Evolutionary conservation across 345 rosid genomes (phyloP).

Genomic region (Clarkia xantiana): DNA sequence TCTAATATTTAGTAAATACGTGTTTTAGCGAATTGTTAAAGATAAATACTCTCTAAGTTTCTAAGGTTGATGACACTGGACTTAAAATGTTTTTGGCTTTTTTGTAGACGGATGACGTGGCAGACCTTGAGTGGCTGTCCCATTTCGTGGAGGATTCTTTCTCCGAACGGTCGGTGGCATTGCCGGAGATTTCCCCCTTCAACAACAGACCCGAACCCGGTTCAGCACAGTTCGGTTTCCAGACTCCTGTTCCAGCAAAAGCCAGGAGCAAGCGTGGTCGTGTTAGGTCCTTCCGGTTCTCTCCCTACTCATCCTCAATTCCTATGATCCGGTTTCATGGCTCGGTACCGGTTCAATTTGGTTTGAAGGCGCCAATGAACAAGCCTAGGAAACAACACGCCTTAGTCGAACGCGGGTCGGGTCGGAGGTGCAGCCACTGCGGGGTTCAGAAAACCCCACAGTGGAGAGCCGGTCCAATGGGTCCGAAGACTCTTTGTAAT

Average conservation of each 20-base stretch:
- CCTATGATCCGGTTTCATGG: slow-evolving; percentile 2
- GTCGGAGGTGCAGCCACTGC: slow-evolving; percentile 74
- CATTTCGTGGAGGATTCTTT: slow-evolving; percentile 77
- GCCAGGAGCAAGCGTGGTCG: slow-evolving; percentile 73
- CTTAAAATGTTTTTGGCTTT: slow-evolving; percentile 1
- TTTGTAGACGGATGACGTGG: slow-evolving; percentile 61
- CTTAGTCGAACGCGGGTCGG: background rate
- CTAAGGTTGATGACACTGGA: too few relatives aligned
- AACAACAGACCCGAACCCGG: slow-evolving; percentile 17
- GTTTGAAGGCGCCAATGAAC: slow-evolving; percentile 2
- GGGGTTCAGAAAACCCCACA: slow-evolving; percentile 91
- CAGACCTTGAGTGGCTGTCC: slow-evolving; percentile 77
- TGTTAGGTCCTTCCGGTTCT: slow-evolving; percentile 46
- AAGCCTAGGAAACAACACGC: too few relatives aligned
- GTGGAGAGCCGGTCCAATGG: slow-evolving; percentile 90
- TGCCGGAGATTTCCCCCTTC: slow-evolving; percentile 14
- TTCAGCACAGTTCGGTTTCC: slow-evolving; percentile 12
- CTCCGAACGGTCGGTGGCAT: slow-evolving; percentile 21
- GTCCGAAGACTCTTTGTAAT: slow-evolving; percentile 79
- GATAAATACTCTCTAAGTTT: too few relatives aligned
- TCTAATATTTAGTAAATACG: too few relatives aligned
- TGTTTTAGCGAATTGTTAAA: too few relatives aligned
- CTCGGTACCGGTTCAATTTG: slow-evolving; percentile 19
- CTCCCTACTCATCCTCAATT: slow-evolving; percentile 19
- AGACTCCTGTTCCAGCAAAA: slow-evolving; percentile 51